Percentiles rank a stretch among this genome's conserved stretches.
Evolutionary conservation across 2,329 filamentous ascomycete species (phyloP).

Genomic region (Diplodia scrobiculata): DNA sequence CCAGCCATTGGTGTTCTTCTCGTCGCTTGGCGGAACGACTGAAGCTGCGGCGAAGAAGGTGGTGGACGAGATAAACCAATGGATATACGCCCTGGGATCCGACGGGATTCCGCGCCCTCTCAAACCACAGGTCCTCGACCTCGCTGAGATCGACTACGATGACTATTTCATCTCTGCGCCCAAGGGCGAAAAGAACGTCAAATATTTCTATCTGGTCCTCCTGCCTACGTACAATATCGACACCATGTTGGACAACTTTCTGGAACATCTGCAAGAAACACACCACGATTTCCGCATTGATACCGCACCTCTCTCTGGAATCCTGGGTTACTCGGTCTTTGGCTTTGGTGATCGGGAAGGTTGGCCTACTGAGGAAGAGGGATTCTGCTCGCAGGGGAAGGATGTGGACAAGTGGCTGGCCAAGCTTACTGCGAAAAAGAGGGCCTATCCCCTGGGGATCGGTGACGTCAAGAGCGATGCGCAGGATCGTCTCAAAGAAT

Average conservation of each 20-base stretch:
- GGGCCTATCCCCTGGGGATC: constrained; percentile 86
- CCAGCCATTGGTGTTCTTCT: constrained; percentile 82
- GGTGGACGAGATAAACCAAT: constrained; percentile 56
- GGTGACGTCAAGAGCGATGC: constrained; percentile 81
- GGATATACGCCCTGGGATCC: constrained; percentile 38
- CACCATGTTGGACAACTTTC: constrained; percentile 81
- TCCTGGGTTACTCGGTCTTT: constrained; percentile 90
- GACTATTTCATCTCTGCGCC: constrained; percentile 85
- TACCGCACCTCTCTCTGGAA: constrained; percentile 72
- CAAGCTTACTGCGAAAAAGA: constrained; percentile 82
- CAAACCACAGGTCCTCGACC: constrained; percentile 69
- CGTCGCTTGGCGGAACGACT: constrained; percentile 82
- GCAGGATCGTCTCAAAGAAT: constrained; percentile 69
- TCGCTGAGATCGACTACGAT: constrained; percentile 87
- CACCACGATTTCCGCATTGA: constrained; percentile 97
- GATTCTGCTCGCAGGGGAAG: constrained; percentile 89
- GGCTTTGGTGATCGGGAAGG: constrained; percentile 88
- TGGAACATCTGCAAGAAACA: constrained; percentile 85
- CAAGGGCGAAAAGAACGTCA: constrained; percentile 57
- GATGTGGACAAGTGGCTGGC: constrained; percentile 96
- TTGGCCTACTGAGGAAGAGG: constrained; percentile 87
- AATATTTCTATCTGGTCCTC: constrained; percentile 80
- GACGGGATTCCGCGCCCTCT: constrained; percentile 48
- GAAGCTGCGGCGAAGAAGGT: constrained; percentile 71
- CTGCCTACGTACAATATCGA: constrained; percentile 95